These are phyloP conservation scores for Malbranchea cinnamomea DNA, from an alignment of 2,329 filamentous ascomycete genomes.

Conservation along the genomic window DNA sequence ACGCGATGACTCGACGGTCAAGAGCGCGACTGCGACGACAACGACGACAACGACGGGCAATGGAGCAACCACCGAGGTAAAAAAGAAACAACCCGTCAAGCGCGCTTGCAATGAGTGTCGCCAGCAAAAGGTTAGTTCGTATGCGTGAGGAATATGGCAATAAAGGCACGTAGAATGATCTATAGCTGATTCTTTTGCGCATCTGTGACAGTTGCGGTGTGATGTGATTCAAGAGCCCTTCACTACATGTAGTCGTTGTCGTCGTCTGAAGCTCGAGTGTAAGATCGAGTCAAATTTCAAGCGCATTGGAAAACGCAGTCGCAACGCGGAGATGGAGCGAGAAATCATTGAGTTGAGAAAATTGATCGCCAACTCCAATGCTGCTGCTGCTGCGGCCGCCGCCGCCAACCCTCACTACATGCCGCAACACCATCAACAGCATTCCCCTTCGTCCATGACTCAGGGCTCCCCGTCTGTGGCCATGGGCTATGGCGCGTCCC, in stretches of 20 bases:
- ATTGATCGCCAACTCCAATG: conserved; percentile 28
- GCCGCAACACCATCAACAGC: conserved; percentile 12
- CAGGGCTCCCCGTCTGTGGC: conserved; percentile 17
- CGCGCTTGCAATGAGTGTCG: conserved; percentile 55
- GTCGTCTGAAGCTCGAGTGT: conserved; percentile 47
- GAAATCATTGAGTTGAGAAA: conserved; percentile 37
- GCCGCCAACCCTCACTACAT: conserved; percentile 14
- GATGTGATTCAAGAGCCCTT: conserved; percentile 52
- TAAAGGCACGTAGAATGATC: no score
- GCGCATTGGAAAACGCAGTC: conserved; percentile 49
- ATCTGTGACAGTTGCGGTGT: conserved; percentile 51
- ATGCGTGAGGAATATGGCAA: no score
- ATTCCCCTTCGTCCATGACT: conserved; percentile 16
- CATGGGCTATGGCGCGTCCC: conserved; percentile 13
- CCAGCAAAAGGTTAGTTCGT: conserved; percentile 46
- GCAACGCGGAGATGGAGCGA: conserved; percentile 50
- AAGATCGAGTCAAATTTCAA: conserved; percentile 57
- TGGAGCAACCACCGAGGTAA: no score
- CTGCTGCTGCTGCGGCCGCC: conserved; percentile 12
- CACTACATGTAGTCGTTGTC: conserved; percentile 45
- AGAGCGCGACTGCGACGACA: conserved; percentile 29
- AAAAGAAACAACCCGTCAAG: conserved; percentile 36
- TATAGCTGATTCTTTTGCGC: no score
- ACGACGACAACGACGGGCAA: conserved; percentile 27
- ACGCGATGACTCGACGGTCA: conserved; percentile 30